Conservation (phyloP, 1,284 basidiomycete genomes). For the Amanita bisporigera region DNA sequence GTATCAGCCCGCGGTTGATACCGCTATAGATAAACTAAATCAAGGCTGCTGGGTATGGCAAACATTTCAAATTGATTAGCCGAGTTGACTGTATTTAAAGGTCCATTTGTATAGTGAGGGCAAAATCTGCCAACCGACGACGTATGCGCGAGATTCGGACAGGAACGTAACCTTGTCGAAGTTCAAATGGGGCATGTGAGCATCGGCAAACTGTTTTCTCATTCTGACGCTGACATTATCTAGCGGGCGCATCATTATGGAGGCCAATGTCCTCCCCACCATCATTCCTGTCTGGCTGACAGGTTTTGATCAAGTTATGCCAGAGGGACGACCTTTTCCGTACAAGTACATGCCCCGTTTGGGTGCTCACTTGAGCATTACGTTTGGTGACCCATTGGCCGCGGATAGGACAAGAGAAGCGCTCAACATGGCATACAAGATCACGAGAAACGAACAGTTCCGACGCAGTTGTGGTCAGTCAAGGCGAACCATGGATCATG, state of each 20-base stretch:
- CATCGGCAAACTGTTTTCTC: conserved; percentile 31
- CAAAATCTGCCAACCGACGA: conserved; percentile 79
- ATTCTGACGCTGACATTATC: conserved; percentile 7
- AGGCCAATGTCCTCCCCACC: conserved; percentile 71
- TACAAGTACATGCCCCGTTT: conserved; percentile 72
- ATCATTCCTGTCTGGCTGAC: conserved; percentile 96
- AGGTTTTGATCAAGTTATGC: conserved; percentile 92
- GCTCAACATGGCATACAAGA: conserved; percentile 10
- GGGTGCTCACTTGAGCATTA: conserved; percentile 67
- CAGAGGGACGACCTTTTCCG: conserved; percentile 76
- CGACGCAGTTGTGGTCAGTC: neutral
- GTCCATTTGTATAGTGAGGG: conserved; percentile 96
- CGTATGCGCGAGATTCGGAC: conserved; percentile 51
- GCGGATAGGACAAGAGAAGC: conserved; percentile 46
- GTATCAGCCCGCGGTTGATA: conserved; percentile 87
- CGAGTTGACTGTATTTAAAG: conserved; percentile 47
- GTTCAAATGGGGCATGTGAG: conserved; percentile 98
- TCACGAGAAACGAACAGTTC: neutral
- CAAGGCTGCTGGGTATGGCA: conserved; percentile 80
- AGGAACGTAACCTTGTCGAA: conserved; percentile 60
- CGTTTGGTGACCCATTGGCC: conserved; percentile 72
- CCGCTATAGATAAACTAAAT: conserved; percentile 80
- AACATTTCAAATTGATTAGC: conserved; percentile 6
- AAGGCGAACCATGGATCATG: neutral
- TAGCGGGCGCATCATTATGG: conserved; percentile 87